Conservation (phyloP, 768 basidiomycete genomes). For the Hericium rajendrae region DNA sequence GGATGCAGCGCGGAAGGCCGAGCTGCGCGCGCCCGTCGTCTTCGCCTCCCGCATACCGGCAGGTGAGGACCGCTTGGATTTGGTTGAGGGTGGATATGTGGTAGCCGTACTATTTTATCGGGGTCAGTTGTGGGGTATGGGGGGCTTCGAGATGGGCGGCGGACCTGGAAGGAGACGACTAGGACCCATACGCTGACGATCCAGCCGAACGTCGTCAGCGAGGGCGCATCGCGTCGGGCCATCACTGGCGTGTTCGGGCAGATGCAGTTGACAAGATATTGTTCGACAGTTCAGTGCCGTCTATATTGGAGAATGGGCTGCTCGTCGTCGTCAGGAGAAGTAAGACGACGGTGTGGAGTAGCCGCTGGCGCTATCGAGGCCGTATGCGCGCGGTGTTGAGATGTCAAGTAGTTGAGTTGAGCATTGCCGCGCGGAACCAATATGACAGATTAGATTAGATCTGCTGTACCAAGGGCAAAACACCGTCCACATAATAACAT, state of each 20-base stretch:
- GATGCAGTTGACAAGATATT: no score
- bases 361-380: no score
- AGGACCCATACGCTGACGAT: conserved; percentile 61
- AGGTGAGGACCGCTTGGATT: conserved; percentile 71
- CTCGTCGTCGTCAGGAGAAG: no score
- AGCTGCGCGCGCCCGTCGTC: conserved; percentile 17
- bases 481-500: no score
- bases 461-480: no score
- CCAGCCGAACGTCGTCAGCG: conserved; percentile 58
- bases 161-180: conserved; percentile 44
- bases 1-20: conserved; percentile 64
- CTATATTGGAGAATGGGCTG: no score
- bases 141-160: neutral
- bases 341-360: no score
- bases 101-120: conserved; percentile 62
- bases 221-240: conserved; percentile 11
- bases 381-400: no score
- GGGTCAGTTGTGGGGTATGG: neutral
- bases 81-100: conserved; percentile 90
- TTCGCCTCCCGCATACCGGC: conserved; percentile 27
- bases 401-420: no score
- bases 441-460: no score
- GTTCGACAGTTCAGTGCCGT: no score
- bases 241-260: neutral
- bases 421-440: no score